Evolutionary conservation across 495 filamentous ascomycete species (phyloP).

Genomic region (Neurospora cerealis): DNA sequence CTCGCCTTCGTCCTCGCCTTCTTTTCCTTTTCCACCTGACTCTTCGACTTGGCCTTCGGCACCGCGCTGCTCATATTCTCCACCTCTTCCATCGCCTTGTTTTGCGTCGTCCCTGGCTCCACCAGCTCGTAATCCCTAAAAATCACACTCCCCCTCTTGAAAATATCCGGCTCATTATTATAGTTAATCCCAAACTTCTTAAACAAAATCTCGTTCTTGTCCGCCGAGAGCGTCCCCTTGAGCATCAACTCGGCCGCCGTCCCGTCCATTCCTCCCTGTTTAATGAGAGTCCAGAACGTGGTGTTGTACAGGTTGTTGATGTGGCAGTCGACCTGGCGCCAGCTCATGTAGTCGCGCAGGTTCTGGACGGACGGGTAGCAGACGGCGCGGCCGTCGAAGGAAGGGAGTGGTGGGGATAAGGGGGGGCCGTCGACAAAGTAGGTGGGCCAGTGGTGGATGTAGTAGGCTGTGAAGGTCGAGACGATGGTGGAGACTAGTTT

Average conservation of each 20-base stretch:
- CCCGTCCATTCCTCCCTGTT: constrained; percentile 60
- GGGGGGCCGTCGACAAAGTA: constrained; percentile 56
- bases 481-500: constrained; percentile 87
- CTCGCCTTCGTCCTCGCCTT: constrained; percentile 66
- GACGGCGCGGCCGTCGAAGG: constrained; percentile 87
- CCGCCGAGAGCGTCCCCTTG: constrained; percentile 66
- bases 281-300: constrained; percentile 84
- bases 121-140: constrained; percentile 63
- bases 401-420: constrained; percentile 66
- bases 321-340: constrained; percentile 95
- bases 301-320: constrained; percentile 99
- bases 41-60: constrained; percentile 50
- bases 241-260: constrained; percentile 72
- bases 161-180: constrained; percentile 88
- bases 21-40: constrained; percentile 65
- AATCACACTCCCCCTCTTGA: constrained; percentile 83
- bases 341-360: constrained; percentile 88
- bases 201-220: constrained; percentile 96
- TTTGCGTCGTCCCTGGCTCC: constrained; percentile 32
- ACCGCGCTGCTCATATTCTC: constrained; percentile 25
- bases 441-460: constrained; percentile 67
- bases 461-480: constrained; percentile 89
- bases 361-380: constrained; percentile 71
- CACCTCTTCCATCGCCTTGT: constrained; percentile 22
- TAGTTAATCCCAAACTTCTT: constrained; percentile 87